Evolutionary conservation across 2,329 filamentous ascomycete species (phyloP), one percentile per base, ranked within the genome.

Genomic region (Aaosphaeria pasadenensis): DNA sequence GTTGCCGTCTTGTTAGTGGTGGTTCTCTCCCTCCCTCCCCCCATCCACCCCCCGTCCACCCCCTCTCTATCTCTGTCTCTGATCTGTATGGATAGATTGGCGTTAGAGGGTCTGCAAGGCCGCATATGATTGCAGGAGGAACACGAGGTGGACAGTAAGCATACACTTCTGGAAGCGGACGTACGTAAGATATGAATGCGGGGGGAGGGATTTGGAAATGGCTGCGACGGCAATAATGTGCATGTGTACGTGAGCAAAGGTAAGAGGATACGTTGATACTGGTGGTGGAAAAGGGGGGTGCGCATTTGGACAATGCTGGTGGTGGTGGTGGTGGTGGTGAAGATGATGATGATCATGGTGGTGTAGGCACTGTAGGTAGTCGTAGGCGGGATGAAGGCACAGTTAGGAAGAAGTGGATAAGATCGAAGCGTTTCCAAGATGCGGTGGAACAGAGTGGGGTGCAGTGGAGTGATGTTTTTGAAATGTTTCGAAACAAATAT

Each of bases 131-230:
- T 45, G 45, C 30, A 44, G 40, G 29, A 46, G 45, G 47, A 43
- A 48, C 24, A 39, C 40, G 46, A 38, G 11, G 44, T 45, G 48
- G 38, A 53, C 44, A 35, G 54, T 59, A 50, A 58, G 58, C 56
- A 56, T 45, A 31, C 51, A 46, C 48, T 53, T 53, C 52, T 49
- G 35, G 50, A 49, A 51, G 44, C 42, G 45, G 39, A 46, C 36
- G 46, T 36, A 40, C 17, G 17, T 24, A 24, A 24, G 17, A 24
- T 24, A 24, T 24, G 17, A 24, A 24, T 24, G 17, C 17, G 17
- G 17, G 17, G 17, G 17, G 17, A 24, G 17, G 17, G 17, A 24
- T 24, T 24, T 24, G 17, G 17, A 24, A 24, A 24, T 24, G 17
- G 17, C 17, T 24, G 17, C 17, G 17, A 24, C 17, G 17, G 17